A percentile compares a stretch with the other conserved stretches of the same genome.
phyloP scores from a whole-genome alignment of 352 stramenopile genomes.

The Phytophthora hibernalis region DNA sequence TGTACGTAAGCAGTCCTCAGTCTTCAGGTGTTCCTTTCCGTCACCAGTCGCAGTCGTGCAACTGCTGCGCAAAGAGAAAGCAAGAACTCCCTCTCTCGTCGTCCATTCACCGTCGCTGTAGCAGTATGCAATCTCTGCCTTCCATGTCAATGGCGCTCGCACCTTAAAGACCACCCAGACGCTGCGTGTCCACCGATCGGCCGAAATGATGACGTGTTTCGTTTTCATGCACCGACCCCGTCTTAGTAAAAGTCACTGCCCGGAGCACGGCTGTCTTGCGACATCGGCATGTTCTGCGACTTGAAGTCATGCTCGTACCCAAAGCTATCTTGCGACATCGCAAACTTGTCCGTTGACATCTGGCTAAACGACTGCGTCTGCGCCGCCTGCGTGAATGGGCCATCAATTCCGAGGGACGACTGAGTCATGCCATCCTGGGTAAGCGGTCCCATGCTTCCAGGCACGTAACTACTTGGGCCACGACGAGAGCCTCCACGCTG shows the following conservation, averaged over 20 bases:
- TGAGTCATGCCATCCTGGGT: conserved; percentile 83
- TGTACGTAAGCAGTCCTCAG: conserved; percentile 1
- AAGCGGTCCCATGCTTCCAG: conserved; percentile 60
- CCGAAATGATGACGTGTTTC: neutral
- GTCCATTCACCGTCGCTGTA: neutral
- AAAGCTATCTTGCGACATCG: conserved; percentile 87
- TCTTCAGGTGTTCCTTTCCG: neutral
- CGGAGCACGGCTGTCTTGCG: conserved; percentile 63
- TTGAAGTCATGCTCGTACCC: conserved; percentile 84
- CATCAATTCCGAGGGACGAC: conserved; percentile 63
- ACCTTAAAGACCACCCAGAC: neutral
- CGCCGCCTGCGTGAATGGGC: conserved; percentile 79
- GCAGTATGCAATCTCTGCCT: neutral
- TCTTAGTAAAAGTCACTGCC: conserved; percentile 79
- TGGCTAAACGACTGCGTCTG: conserved; percentile 90
- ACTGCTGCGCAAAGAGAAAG: neutral
- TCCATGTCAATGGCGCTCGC: neutral
- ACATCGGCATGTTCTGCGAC: conserved; percentile 86
- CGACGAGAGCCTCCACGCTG: conserved; percentile 37
- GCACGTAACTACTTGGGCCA: conserved; percentile 41
- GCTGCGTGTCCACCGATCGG: neutral
- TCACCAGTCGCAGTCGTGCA: neutral
- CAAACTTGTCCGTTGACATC: conserved; percentile 83
- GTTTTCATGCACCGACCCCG: conserved; percentile 7
- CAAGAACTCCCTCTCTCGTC: neutral